phyloP scores from a whole-genome alignment of 257 asterid genomes.

The Jasminum sambac region DNA sequence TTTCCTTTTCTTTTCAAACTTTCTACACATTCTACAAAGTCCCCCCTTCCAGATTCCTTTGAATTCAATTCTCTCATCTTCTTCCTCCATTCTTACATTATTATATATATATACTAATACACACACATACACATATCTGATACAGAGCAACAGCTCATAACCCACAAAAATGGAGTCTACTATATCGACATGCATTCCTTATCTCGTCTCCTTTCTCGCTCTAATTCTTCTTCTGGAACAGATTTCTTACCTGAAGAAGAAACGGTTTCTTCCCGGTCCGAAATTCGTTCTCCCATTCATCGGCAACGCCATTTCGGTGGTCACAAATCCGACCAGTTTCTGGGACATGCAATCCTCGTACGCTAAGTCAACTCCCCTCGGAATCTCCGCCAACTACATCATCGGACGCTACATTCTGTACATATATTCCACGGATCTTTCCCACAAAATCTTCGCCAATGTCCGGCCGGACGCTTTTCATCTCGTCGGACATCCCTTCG shows the following conservation, averaged over 20 bases:
- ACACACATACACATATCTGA: too few species aligned
- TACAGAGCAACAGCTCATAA: too few species aligned
- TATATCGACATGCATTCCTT: conserved; percentile 44
- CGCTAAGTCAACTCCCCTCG: conserved; percentile 62
- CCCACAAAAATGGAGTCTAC: conserved; percentile 32
- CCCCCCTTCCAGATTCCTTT: conserved; percentile 10
- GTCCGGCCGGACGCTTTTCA: conserved; percentile 95
- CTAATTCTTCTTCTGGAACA: conserved; percentile 68
- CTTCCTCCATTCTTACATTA: background rate
- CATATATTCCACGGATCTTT: conserved; percentile 72
- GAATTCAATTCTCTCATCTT: conserved; percentile 1
- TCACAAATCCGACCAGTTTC: conserved; percentile 59
- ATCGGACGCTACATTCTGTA: conserved; percentile 78
- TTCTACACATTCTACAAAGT: background rate
- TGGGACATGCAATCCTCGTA: conserved; percentile 67
- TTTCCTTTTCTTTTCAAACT: background rate
- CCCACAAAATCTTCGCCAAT: conserved; percentile 76
- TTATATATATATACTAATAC: too few species aligned
- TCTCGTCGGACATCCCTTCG: conserved; percentile 87
- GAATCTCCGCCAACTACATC: conserved; percentile 76
- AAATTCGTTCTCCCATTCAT: conserved; percentile 64
- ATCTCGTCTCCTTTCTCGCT: conserved; percentile 37
- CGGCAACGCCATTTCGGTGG: conserved; percentile 70
- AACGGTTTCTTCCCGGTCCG: conserved; percentile 83
- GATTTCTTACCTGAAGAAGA: conserved; percentile 62